These are phyloP conservation scores for Exophiala xenobiotica DNA, from an alignment of 2,329 filamentous ascomycete genomes.

Conservation along the genomic window DNA sequence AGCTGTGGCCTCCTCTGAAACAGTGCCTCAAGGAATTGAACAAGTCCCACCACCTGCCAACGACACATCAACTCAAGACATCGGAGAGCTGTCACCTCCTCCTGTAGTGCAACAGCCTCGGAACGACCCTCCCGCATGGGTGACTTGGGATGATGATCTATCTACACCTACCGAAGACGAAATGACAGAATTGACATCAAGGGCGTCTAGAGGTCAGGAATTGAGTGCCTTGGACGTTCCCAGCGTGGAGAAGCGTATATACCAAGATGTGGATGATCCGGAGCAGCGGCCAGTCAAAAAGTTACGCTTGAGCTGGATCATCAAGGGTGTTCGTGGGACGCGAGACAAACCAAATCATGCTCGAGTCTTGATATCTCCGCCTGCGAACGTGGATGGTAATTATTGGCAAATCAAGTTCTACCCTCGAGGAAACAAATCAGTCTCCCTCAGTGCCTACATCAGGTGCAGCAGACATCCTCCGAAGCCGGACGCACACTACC, in stretches of 20 bases:
- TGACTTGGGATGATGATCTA: constrained; percentile 56
- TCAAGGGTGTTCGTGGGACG: constrained; percentile 60
- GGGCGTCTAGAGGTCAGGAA: constrained; percentile 50
- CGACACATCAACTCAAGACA: constrained; percentile 5
- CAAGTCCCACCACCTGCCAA: constrained; percentile 10
- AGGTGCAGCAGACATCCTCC: constrained; percentile 57
- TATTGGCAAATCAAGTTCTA: constrained; percentile 68
- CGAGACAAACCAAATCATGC: constrained; percentile 59
- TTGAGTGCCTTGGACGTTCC: constrained; percentile 56
- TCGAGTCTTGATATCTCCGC: constrained; percentile 58
- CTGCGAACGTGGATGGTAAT: constrained; percentile 57
- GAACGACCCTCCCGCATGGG: constrained; percentile 45
- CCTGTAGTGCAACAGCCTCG: constrained; percentile 6
- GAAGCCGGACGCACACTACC: constrained; percentile 37
- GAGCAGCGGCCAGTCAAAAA: constrained; percentile 55
- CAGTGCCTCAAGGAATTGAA: constrained; percentile 6
- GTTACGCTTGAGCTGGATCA: constrained; percentile 59
- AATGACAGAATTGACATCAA: constrained; percentile 59
- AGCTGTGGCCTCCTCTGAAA: neutral
- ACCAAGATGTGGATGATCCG: constrained; percentile 56
- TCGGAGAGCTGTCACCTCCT: neutral
- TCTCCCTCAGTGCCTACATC: constrained; percentile 60
- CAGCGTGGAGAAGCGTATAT: constrained; percentile 53
- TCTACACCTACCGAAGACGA: constrained; percentile 58
- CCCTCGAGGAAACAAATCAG: constrained; percentile 59